Conservation (phyloP, 148 eudicot genomes). For the Polygonum maritimum region DNA sequence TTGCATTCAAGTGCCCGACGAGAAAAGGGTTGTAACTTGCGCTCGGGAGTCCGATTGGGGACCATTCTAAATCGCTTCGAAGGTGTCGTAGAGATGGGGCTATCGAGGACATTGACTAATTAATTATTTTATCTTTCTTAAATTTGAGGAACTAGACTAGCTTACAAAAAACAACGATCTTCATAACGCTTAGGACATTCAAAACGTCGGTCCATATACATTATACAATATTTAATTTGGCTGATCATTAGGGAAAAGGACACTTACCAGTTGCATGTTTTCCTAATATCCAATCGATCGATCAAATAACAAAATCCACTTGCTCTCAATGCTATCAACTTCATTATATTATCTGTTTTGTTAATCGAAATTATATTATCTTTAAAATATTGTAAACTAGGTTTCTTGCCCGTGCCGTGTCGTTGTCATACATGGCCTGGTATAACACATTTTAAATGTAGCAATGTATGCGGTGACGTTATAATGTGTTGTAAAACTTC, state of each 20-base stretch:
- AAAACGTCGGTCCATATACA: background rate
- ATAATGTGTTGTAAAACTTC: too few relatives aligned
- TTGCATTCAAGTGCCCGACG: too few relatives aligned
- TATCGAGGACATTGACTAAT: background rate
- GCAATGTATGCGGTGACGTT: too few relatives aligned
- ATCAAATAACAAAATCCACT: background rate
- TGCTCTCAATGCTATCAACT: background rate
- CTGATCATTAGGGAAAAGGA: background rate
- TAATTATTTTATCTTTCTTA: background rate
- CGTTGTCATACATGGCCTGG: too few relatives aligned
- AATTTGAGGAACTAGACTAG: background rate
- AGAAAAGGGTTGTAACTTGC: too few relatives aligned
- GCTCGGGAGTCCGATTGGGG: too few relatives aligned
- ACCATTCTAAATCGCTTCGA: too few relatives aligned
- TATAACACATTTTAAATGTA: too few relatives aligned
- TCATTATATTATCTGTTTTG: background rate
- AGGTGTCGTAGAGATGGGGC: too few relatives aligned
- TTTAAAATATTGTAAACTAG: too few relatives aligned
- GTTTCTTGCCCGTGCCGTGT: too few relatives aligned
- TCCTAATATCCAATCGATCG: background rate
- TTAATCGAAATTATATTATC: background rate
- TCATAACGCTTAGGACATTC: background rate
- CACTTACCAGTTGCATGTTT: background rate
- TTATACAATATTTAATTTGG: background rate
- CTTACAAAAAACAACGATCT: background rate